Conservation (phyloP, 768 basidiomycete genomes). For the Boletellus emodensis region DNA sequence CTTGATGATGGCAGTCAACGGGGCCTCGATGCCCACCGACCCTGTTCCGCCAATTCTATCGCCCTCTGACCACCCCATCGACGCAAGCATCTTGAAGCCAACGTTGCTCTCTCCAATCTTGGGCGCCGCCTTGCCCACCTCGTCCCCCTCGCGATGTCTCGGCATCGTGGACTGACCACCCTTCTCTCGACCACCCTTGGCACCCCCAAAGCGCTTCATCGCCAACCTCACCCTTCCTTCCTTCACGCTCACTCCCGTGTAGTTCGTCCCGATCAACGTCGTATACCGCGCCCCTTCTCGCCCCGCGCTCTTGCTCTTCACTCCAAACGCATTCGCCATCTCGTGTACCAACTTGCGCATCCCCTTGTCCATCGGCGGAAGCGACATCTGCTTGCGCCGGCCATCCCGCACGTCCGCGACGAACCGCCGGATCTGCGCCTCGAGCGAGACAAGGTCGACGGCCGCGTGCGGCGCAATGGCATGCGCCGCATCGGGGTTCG, state of each 20-base stretch:
- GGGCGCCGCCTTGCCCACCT: conserved; percentile 83
- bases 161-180: conserved; percentile 32
- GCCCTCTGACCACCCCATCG: conserved; percentile 92
- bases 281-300: conserved; percentile 68
- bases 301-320: conserved; percentile 79
- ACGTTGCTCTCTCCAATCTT: conserved; percentile 77
- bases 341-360: conserved; percentile 74
- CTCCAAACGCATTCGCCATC: conserved; percentile 69
- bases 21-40: conserved; percentile 63
- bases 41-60: conserved; percentile 60
- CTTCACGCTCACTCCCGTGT: conserved; percentile 50
- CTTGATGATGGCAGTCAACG: conserved; percentile 83
- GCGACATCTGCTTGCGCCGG: conserved; percentile 49
- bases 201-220: conserved; percentile 32
- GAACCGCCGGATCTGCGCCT: conserved; percentile 69
- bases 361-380: conserved; percentile 77
- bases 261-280: conserved; percentile 65
- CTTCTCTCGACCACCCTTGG: conserved; percentile 11
- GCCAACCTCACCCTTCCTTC: conserved; percentile 56
- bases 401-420: conserved; percentile 44
- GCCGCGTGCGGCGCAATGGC: conserved; percentile 31
- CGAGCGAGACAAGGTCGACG: conserved; percentile 64
- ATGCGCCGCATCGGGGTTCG: too few relatives aligned
- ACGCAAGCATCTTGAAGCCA: conserved; percentile 81
- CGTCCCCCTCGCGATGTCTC: conserved; percentile 75